These are phyloP conservation scores for Dianthus caryophyllus DNA, from an alignment of 148 eudicot species.

Conservation along the genomic window DNA sequence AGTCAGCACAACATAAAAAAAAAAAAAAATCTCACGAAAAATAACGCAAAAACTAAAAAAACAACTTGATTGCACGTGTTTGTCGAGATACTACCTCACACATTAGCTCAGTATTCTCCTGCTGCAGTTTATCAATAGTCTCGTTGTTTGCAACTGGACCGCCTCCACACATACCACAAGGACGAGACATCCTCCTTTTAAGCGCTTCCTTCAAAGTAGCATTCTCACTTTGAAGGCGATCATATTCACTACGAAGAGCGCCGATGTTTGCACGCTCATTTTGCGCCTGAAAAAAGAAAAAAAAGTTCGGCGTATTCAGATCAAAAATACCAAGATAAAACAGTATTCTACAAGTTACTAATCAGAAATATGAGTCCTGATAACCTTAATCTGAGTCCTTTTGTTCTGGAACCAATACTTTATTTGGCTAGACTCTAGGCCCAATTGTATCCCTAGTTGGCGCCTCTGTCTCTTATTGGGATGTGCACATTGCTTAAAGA, in stretches of 20 bases:
- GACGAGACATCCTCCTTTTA: conserved; percentile 45
- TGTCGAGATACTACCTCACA: conserved; percentile 43
- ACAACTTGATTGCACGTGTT: background rate
- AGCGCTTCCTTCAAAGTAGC: conserved; percentile 51
- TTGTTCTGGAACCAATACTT: conserved; percentile 63
- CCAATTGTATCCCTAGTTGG: conserved; percentile 37
- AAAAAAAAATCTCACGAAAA: background rate
- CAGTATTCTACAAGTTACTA: background rate
- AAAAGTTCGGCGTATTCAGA: background rate
- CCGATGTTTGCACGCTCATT: conserved; percentile 52
- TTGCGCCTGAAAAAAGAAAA: conserved; percentile 41
- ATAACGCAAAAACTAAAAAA: background rate
- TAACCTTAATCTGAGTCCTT: conserved; percentile 51
- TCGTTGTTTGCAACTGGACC: conserved; percentile 45
- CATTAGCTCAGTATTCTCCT: conserved; percentile 58
- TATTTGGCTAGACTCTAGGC: conserved; percentile 38
- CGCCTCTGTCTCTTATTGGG: conserved; percentile 39
- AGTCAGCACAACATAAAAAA: background rate
- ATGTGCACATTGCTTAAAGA: conserved; percentile 33
- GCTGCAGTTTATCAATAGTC: conserved; percentile 44
- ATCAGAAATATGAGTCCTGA: conserved; percentile 1
- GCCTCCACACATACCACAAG: conserved; percentile 76
- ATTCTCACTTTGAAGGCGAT: conserved; percentile 51
- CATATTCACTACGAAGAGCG: conserved; percentile 48
- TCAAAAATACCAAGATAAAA: conserved; percentile 2